Conservation (phyloP, 306 rosid species). For the Hippophae gyantsensis region DNA sequence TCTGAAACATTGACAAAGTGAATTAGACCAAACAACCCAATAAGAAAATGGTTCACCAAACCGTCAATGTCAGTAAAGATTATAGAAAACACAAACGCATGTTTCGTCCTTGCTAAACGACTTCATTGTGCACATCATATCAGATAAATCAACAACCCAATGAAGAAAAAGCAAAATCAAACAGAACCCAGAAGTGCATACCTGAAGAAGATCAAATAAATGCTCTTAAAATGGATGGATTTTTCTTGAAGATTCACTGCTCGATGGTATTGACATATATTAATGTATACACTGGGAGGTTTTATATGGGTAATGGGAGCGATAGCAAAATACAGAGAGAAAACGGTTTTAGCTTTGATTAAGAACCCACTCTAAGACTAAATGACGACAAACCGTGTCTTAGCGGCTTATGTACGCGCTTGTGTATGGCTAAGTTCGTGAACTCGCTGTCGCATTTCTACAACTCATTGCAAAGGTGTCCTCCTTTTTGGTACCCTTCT, state of each 20-base stretch:
- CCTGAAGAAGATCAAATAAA: conserved; percentile 13
- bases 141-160: conserved; percentile 13
- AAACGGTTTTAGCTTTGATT: conserved; percentile 9
- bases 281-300: conserved; percentile 12
- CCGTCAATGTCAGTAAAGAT: not conserved
- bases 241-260: conserved; percentile 7
- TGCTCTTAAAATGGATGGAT: conserved; percentile 11
- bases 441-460: conserved; percentile 15
- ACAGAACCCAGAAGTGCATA: conserved; percentile 21
- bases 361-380: conserved; percentile 18
- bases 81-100: not conserved
- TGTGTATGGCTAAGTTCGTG: not conserved
- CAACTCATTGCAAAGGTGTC: conserved; percentile 25
- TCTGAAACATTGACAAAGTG: too few relatives aligned
- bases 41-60: conserved; percentile 6
- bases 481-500: conserved; percentile 25
- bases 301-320: conserved; percentile 28
- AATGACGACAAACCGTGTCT: conserved; percentile 4
- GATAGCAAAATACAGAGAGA: conserved; percentile 39
- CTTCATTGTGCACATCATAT: not conserved
- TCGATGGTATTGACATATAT: conserved; percentile 7
- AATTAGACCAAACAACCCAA: too few relatives aligned
- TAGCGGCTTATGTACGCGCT: conserved; percentile 20
- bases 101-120: not conserved
- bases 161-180: conserved; percentile 12